phyloP scores from a whole-genome alignment of 305 asterid genomes.

The Solanum aculeatissimum region DNA sequence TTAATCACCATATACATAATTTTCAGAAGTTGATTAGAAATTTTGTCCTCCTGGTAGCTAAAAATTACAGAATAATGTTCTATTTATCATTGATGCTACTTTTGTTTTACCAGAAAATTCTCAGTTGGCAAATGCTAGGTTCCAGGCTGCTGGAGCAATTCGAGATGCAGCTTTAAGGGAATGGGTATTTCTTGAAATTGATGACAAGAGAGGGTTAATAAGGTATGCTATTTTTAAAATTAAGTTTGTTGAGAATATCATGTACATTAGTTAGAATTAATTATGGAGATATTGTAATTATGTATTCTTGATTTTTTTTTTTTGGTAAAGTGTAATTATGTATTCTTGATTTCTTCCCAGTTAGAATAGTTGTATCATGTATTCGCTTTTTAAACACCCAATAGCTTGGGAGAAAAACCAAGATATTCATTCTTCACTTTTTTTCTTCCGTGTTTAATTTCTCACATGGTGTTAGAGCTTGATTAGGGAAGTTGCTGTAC shows the following conservation, averaged over 20 bases:
- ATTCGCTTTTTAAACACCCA: neutral
- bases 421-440: neutral
- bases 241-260: neutral
- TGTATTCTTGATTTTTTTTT: neutral
- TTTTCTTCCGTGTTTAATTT: neutral
- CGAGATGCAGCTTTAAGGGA: constrained; percentile 86
- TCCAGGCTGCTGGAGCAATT: constrained; percentile 96
- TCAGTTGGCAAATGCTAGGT: constrained; percentile 72
- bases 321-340: neutral
- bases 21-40: neutral
- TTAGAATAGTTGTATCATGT: neutral
- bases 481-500: neutral
- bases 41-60: neutral
- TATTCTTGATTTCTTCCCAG: neutral
- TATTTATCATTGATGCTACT: neutral
- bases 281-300: neutral
- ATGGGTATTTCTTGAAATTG: constrained; percentile 64
- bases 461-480: neutral
- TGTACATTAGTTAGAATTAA: neutral
- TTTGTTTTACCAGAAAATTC: constrained; percentile 63
- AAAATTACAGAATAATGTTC: neutral
- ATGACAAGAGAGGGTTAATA: constrained; percentile 59
- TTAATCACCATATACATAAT: neutral
- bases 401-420: neutral
- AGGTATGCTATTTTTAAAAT: constrained; percentile 28